Evolutionary conservation across 768 basidiomycete species (phyloP).

Genomic region (Tricholoma sp.): DNA sequence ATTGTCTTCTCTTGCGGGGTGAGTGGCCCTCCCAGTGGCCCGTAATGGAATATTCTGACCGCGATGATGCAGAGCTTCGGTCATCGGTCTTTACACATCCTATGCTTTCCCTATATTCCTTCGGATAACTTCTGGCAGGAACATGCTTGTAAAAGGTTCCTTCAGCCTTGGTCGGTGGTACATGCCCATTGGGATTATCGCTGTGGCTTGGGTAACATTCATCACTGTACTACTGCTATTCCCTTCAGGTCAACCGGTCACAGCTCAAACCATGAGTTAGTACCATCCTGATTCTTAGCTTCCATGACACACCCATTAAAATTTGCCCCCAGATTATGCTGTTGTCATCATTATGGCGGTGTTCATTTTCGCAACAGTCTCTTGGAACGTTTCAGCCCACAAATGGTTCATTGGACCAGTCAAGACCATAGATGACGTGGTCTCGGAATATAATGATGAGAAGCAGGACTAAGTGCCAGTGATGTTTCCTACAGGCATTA

Average conservation of each 20-base stretch:
- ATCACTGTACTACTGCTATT: constrained; percentile 57
- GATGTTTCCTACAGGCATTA: too few species aligned
- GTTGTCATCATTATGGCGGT: constrained; percentile 62
- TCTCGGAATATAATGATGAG: background rate
- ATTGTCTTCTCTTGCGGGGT: constrained; percentile 65
- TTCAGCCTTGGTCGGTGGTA: constrained; percentile 61
- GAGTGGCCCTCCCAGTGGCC: constrained; percentile 10
- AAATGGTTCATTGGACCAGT: constrained; percentile 72
- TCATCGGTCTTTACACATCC: constrained; percentile 66
- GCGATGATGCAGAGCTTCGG: constrained; percentile 44
- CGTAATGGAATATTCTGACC: background rate
- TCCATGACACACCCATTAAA: constrained; percentile 3
- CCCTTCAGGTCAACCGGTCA: constrained; percentile 26
- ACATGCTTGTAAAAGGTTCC: constrained; percentile 51
- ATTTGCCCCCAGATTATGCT: constrained; percentile 49
- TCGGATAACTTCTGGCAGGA: constrained; percentile 62
- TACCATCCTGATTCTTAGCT: constrained; percentile 3
- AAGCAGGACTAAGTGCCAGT: background rate
- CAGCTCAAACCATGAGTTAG: constrained; percentile 52
- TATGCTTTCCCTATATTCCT: constrained; percentile 67
- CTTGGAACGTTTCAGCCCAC: constrained; percentile 62
- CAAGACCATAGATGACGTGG: constrained; percentile 34
- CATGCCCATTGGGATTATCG: constrained; percentile 51
- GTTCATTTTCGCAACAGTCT: constrained; percentile 57
- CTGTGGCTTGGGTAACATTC: constrained; percentile 64